Percentiles rank a stretch among this genome's conserved stretches.
Conservation (phyloP, 345 rosid species). For the Lagerstroemia speciosa region DNA sequence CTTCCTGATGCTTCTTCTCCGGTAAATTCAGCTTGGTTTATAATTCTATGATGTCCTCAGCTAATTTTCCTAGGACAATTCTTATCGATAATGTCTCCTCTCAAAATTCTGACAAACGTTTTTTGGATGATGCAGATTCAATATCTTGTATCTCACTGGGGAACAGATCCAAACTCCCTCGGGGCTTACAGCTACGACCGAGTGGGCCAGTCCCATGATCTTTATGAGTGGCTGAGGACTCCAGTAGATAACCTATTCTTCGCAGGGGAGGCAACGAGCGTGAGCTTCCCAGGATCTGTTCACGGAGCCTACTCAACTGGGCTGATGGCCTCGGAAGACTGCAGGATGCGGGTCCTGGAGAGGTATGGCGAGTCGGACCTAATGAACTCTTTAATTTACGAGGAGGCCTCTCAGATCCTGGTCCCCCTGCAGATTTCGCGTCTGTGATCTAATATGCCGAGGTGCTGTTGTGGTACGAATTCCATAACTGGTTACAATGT, state of each 20-base stretch:
- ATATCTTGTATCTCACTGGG: constrained; percentile 72
- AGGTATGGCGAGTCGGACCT: constrained; percentile 72
- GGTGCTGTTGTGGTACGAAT: neutral
- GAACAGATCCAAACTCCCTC: constrained; percentile 58
- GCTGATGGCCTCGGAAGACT: constrained; percentile 81
- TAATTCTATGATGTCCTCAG: neutral
- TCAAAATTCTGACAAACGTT: neutral
- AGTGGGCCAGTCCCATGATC: constrained; percentile 80
- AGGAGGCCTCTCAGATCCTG: constrained; percentile 42
- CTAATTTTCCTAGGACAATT: neutral
- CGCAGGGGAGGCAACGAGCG: constrained; percentile 91
- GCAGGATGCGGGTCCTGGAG: constrained; percentile 89
- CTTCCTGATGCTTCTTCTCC: constrained; percentile 73
- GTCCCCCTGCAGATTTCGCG: constrained; percentile 86
- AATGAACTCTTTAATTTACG: constrained; percentile 70
- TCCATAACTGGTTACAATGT: neutral
- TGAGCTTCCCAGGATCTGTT: constrained; percentile 68
- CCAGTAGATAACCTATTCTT: constrained; percentile 95
- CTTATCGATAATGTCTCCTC: neutral
- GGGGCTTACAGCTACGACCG: constrained; percentile 87
- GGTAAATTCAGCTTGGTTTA: constrained; percentile 20
- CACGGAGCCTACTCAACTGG: constrained; percentile 92
- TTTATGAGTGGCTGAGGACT: constrained; percentile 69
- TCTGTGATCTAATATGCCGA: constrained; percentile 24
- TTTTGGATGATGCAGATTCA: constrained; percentile 42